Percentiles rank a stretch among this genome's conserved stretches.
Evolutionary conservation across 116 monocot genomes (phyloP).

Genomic region (Cymodocea nodosa): DNA sequence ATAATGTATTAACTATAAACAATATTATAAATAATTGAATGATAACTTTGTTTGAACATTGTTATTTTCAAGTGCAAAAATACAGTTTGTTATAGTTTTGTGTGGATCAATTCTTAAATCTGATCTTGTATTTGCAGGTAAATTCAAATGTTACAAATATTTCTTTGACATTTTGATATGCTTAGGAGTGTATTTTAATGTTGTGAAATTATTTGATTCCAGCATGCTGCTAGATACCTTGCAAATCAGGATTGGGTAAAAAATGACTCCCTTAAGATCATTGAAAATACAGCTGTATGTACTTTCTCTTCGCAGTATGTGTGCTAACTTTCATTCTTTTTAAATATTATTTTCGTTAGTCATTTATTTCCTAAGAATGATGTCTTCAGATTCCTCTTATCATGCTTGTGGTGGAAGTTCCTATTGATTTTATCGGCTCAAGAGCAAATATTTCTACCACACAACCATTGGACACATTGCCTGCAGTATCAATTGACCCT

Average conservation of each 20-base stretch:
- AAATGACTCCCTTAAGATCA: constrained; percentile 93
- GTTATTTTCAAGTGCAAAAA: no score
- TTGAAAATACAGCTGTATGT: constrained; percentile 96
- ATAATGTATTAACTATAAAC: no score
- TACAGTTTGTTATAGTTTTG: no score
- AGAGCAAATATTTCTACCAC: constrained; percentile 27
- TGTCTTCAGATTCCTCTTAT: constrained; percentile 85
- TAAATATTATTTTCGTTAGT: neutral
- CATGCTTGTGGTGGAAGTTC: constrained; percentile 87
- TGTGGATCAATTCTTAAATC: no score
- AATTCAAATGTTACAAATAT: no score
- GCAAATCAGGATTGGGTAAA: constrained; percentile 99
- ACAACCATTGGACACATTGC: constrained; percentile 24
- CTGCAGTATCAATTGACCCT: constrained; percentile 19
- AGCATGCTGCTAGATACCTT: constrained; percentile 99
- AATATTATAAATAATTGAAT: no score
- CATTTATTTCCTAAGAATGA: constrained; percentile 9
- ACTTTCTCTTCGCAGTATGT: neutral
- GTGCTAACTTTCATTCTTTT: neutral
- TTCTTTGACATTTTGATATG: no score
- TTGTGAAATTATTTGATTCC: constrained; percentile 9
- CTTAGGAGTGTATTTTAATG: no score
- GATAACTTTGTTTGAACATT: no score
- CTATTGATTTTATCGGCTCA: constrained; percentile 48
- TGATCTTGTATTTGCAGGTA: no score